Percentiles rank a stretch among this genome's conserved stretches.
Conservation (phyloP, 331 rosid species). For the Pyracantha coccinea region DNA sequence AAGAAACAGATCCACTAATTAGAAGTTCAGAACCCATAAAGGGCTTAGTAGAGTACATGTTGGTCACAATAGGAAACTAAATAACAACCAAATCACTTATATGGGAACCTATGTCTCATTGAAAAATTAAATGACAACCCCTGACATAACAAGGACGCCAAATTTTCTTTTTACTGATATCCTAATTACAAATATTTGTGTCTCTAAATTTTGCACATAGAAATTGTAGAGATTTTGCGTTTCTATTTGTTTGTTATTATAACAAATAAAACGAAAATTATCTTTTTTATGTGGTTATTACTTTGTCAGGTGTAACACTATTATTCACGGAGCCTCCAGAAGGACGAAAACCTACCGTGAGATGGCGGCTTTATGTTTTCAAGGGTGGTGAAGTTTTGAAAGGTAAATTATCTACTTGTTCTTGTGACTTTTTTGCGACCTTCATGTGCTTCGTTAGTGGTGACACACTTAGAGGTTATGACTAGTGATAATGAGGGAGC, state of each 20-base stretch:
- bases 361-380: constrained; percentile 97
- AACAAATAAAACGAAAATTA: not conserved
- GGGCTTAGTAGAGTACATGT: not conserved
- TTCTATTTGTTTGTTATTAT: not conserved
- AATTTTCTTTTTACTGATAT: not conserved
- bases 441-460: not conserved
- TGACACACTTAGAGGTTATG: not conserved
- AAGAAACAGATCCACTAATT: not conserved
- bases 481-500: not conserved
- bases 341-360: constrained; percentile 71
- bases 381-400: constrained; percentile 90
- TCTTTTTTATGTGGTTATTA: constrained; percentile 1
- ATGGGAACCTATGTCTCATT: not conserved
- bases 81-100: not conserved
- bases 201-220: not conserved
- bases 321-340: constrained; percentile 85
- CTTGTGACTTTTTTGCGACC: not conserved
- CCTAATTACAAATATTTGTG: not conserved
- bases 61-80: not conserved
- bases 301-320: constrained; percentile 68
- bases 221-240: not conserved
- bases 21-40: not conserved
- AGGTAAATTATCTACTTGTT: constrained; percentile 28
- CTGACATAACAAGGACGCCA: not conserved
- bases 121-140: not conserved